phyloP scores from a whole-genome alignment of 345 rosid species.

The Lumnitzera littorea region DNA sequence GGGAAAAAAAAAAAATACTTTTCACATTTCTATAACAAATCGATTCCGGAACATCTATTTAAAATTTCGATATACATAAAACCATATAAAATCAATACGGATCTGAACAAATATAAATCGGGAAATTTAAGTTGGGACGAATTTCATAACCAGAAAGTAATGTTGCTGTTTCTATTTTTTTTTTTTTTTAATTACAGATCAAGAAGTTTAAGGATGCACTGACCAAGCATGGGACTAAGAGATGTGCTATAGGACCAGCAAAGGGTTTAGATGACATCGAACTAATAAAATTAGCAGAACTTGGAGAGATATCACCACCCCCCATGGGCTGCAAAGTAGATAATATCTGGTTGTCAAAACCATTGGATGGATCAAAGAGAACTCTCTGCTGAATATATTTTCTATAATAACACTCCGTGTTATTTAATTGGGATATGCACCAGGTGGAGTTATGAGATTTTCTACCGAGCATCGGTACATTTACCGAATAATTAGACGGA shows the following conservation, averaged over 20 bases:
- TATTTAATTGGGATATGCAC: too few species aligned
- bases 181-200: constrained; percentile 27
- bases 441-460: too few species aligned
- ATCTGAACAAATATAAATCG: neutral
- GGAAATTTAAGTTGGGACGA: neutral
- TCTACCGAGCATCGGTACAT: too few species aligned
- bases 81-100: neutral
- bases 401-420: too few species aligned
- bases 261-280: constrained; percentile 48
- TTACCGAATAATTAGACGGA: too few species aligned
- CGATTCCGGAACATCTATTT: too few species aligned
- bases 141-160: neutral
- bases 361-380: too few species aligned
- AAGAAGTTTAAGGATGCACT: constrained; percentile 62
- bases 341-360: too few species aligned
- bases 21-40: too few species aligned
- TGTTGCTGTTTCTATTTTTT: neutral
- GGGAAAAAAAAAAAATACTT: too few species aligned
- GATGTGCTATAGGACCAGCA: constrained; percentile 37
- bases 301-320: constrained; percentile 3
- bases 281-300: constrained; percentile 14
- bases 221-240: constrained; percentile 36
- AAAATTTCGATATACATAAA: neutral
- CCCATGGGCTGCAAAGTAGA: too few species aligned
- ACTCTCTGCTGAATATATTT: too few species aligned